These are phyloP conservation scores for Candida lessepsii DNA, from an alignment of 805 yeast genomes.

Conservation along the genomic window DNA sequence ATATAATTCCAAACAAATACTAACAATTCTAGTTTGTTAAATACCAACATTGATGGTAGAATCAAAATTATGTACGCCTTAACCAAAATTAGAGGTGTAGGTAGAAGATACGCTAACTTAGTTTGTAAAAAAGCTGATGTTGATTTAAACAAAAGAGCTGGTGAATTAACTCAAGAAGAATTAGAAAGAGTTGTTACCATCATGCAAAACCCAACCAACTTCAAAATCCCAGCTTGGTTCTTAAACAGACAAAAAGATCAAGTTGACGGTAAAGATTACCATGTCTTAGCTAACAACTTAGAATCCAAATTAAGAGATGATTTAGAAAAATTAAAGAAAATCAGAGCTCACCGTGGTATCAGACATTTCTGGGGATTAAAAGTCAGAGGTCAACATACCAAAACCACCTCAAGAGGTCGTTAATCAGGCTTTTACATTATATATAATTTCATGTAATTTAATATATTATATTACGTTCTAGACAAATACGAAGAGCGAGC, in stretches of 20 bases:
- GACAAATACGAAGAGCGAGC: too few species aligned
- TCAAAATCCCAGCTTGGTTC: slow-evolving; percentile 99
- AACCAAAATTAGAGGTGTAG: slow-evolving; percentile 99
- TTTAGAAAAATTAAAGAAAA: slow-evolving; percentile 99
- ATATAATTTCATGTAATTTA: slow-evolving; percentile 17
- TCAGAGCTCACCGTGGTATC: slow-evolving; percentile 99
- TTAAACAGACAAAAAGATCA: slow-evolving; percentile 99
- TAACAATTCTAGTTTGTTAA: slow-evolving; percentile 76
- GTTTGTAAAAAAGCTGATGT: slow-evolving; percentile 99
- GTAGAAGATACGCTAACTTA: slow-evolving; percentile 99
- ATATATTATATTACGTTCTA: slow-evolving; percentile 19
- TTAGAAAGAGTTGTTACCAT: slow-evolving; percentile 99
- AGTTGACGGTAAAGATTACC: slow-evolving; percentile 98
- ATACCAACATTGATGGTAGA: slow-evolving; percentile 99
- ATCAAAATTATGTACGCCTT: slow-evolving; percentile 99
- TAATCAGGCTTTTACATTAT: slow-evolving; percentile 13
- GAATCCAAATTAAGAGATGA: slow-evolving; percentile 99
- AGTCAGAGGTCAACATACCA: slow-evolving; percentile 99
- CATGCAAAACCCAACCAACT: slow-evolving; percentile 99
- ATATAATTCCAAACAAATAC: slow-evolving; percentile 17
- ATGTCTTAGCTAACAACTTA: slow-evolving; percentile 97
- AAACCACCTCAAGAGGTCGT: slow-evolving; percentile 97
- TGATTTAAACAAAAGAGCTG: slow-evolving; percentile 97
- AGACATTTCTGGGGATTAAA: slow-evolving; percentile 99
- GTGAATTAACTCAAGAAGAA: slow-evolving; percentile 99